phyloP scores from a whole-genome alignment of 164 flowering plant genomes.

The Aristolochia contorta region DNA sequence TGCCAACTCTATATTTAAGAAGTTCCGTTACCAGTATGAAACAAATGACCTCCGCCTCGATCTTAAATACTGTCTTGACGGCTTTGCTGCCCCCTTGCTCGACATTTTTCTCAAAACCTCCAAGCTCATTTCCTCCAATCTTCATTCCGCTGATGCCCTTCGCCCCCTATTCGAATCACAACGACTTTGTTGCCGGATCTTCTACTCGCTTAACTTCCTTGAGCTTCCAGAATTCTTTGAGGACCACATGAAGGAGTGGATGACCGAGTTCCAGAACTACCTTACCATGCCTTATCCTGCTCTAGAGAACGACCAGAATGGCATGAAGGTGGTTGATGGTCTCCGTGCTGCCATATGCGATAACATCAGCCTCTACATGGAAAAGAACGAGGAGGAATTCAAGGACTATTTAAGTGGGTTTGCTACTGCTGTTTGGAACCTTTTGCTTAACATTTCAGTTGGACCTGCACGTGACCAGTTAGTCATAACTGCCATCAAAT shows the following conservation, averaged over 20 bases:
- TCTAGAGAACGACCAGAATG: slow-evolving; percentile 44
- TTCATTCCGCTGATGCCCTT: slow-evolving; percentile 25
- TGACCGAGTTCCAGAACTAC: slow-evolving; percentile 69
- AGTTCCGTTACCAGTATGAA: slow-evolving; percentile 62
- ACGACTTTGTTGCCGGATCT: slow-evolving; percentile 79
- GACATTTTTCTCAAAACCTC: slow-evolving; percentile 60
- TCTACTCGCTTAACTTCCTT: slow-evolving; percentile 71
- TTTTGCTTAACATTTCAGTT: slow-evolving; percentile 48
- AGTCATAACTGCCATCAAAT: slow-evolving; percentile 69
- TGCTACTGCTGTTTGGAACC: slow-evolving; percentile 62
- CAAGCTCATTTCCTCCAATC: slow-evolving; percentile 31
- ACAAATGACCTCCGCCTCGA: slow-evolving; percentile 65
- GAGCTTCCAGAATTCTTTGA: slow-evolving; percentile 94
- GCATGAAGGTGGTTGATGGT: slow-evolving; percentile 51
- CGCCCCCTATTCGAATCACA: slow-evolving; percentile 63
- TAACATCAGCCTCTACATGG: slow-evolving; percentile 82
- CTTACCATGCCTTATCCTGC: slow-evolving; percentile 38
- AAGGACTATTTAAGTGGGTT: slow-evolving; percentile 55
- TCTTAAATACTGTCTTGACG: slow-evolving; percentile 75
- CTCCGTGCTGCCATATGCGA: slow-evolving; percentile 87
- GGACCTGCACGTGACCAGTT: slow-evolving; percentile 56
- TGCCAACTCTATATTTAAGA: slow-evolving; percentile 75
- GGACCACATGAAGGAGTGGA: slow-evolving; percentile 92
- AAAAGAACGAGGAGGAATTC: slow-evolving; percentile 88
- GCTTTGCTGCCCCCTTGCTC: slow-evolving; percentile 59